Evolutionary conservation across 768 basidiomycete genomes (phyloP).

Genomic region (Scleroderma citrinum): DNA sequence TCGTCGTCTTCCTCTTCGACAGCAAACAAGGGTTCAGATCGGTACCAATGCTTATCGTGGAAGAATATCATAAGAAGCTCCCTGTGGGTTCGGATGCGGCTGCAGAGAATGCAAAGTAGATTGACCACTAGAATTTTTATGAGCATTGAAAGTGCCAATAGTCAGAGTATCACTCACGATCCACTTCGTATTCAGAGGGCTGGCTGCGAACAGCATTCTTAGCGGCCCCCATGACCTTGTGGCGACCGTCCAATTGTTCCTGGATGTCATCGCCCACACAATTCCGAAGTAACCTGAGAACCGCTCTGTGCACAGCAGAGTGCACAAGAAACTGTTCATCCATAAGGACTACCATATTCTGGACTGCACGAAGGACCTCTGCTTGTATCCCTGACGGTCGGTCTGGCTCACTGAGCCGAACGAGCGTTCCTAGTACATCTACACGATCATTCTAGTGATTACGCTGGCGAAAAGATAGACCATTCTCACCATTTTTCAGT

Average conservation of each 20-base stretch:
- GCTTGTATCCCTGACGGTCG: conserved; percentile 87
- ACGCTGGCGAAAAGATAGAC: not conserved
- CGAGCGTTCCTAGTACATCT: conserved; percentile 84
- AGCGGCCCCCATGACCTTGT: conserved; percentile 79
- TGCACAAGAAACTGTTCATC: conserved; percentile 94
- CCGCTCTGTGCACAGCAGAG: conserved; percentile 83
- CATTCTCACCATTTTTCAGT: conserved; percentile 68
- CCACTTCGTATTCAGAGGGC: conserved; percentile 87
- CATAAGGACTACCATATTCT: conserved; percentile 86
- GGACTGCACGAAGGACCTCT: conserved; percentile 79
- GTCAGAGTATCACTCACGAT: conserved; percentile 48
- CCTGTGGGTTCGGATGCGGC: conserved; percentile 81
- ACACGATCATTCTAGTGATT: conserved; percentile 1
- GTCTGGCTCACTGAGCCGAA: conserved; percentile 79
- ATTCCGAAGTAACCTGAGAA: conserved; percentile 75
- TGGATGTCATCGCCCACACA: conserved; percentile 92
- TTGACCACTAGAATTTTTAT: conserved; percentile 66
- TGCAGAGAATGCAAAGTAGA: conserved; percentile 86
- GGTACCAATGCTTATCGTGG: conserved; percentile 88
- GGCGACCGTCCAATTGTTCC: conserved; percentile 77
- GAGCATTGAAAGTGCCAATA: not conserved
- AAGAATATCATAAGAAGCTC: conserved; percentile 97
- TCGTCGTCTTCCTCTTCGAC: conserved; percentile 75
- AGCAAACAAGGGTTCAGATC: conserved; percentile 65
- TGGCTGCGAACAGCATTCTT: conserved; percentile 57